These are phyloP conservation scores for Melaleuca quinquenervia DNA, from an alignment of 345 rosid species.

Conservation along the genomic window DNA sequence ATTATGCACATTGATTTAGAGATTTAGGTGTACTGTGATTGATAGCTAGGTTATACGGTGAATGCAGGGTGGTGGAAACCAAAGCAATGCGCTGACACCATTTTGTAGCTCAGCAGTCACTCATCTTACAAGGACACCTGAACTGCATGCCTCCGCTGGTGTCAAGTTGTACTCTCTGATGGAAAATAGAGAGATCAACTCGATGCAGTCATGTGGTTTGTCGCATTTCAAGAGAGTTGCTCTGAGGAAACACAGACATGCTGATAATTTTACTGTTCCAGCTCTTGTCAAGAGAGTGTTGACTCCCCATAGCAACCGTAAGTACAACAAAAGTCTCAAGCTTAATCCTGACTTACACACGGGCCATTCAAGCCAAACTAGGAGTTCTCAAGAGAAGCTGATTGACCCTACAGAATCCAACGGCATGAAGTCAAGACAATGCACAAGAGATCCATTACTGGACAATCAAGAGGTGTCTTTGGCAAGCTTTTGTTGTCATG, in stretches of 20 bases:
- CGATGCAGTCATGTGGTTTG: neutral
- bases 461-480: slow-evolving; percentile 4
- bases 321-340: neutral
- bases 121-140: neutral
- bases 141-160: neutral
- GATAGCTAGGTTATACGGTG: neutral
- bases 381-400: neutral
- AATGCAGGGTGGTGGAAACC: neutral
- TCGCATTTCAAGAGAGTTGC: neutral
- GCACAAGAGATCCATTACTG: neutral
- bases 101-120: neutral
- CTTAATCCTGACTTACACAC: neutral
- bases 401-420: neutral
- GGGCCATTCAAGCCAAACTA: neutral
- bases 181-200: neutral
- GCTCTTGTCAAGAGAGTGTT: neutral
- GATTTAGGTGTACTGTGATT: neutral
- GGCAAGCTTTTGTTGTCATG: slow-evolving; percentile 5
- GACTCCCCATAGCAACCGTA: neutral
- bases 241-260: neutral
- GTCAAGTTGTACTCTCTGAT: neutral
- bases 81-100: neutral
- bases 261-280: neutral
- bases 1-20: neutral
- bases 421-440: neutral